phyloP scores from a whole-genome alignment of 805 yeast genomes.

The Metschnikowia bowlesiae region DNA sequence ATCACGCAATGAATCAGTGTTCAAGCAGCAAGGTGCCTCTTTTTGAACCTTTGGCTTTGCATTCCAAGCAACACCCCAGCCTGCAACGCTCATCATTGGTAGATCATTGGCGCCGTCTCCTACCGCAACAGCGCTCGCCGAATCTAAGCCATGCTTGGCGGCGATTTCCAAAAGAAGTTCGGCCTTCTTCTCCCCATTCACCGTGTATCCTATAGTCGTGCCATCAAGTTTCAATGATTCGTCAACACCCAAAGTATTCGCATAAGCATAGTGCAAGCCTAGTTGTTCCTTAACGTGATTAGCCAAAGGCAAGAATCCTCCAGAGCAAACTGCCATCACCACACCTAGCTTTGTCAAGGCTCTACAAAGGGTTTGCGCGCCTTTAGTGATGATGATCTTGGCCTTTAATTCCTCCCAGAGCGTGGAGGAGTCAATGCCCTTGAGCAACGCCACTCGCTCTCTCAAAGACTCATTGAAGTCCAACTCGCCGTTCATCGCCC shows the following conservation, averaged over 20 bases:
- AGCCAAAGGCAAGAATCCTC: constrained; percentile 93
- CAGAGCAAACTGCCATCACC: constrained; percentile 82
- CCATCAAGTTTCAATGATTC: constrained; percentile 63
- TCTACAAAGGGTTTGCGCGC: constrained; percentile 68
- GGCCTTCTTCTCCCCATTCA: constrained; percentile 83
- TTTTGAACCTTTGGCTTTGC: constrained; percentile 91
- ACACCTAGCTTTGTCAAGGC: constrained; percentile 60
- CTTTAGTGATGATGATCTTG: constrained; percentile 74
- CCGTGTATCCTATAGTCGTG: constrained; percentile 70
- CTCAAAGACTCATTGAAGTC: constrained; percentile 81
- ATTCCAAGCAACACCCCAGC: constrained; percentile 94
- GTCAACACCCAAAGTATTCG: constrained; percentile 56
- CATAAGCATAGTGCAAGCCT: constrained; percentile 82
- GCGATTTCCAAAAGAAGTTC: constrained; percentile 62
- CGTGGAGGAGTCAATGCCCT: constrained; percentile 68
- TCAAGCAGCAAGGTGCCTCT: constrained; percentile 77
- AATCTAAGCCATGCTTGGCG: constrained; percentile 46
- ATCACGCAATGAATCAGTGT: constrained; percentile 69
- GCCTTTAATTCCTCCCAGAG: constrained; percentile 77
- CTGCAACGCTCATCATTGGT: constrained; percentile 86
- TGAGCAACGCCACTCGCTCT: constrained; percentile 71
- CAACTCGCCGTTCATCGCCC: constrained; percentile 96
- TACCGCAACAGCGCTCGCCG: constrained; percentile 65
- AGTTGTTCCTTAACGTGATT: constrained; percentile 61
- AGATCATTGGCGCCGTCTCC: constrained; percentile 98